Base-by-base conservation (phyloP, 768 basidiomycete genomes). In the Tulasnella sp. region DNA sequence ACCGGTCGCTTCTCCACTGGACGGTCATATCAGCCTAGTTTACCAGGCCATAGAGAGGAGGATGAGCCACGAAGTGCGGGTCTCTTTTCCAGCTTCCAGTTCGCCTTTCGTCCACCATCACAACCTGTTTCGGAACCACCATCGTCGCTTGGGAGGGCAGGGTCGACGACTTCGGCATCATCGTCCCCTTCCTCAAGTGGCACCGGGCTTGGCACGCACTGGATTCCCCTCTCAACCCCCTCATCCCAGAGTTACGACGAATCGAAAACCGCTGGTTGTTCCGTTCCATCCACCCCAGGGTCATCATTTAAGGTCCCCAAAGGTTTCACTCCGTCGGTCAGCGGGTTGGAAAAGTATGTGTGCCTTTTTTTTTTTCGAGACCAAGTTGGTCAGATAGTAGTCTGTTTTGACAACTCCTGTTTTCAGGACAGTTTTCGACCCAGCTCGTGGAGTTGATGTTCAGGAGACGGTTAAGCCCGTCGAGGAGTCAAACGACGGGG, bases 331-430 rank as follows among this genome's bases (percentile, higher is more conserved):
- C 40, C n/a, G 31, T 75, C 76, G 44, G 78, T 24, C 41, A 80
- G 76, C 20, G 80, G 74, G 24, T 80, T 50, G 58, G 41, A 58
- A 44, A 83, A 77, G 78, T 54, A 42, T n/a, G n/a, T 44, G 14
- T 44, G 37, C 31, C 14, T 16, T 34, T 9, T 16, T n/a, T n/a
- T n/a, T n/a, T n/a, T n/a, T n/a, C n/a, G n/a, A n/a, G n/a, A n/a
- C n/a, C n/a, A n/a, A n/a, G n/a, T n/a, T 34, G n/a, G n/a, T 31
- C 28, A 1, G 7, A 14, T 7, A 28, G 5, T n/a, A n/a, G n/a
- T n/a, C n/a, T 64, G 34, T 18, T 18, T 24, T 64, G 12, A 24
- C 16, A 34, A 60, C 60, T 31, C 6, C 16, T n/a, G 28, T 31
- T 64, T 64, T 34, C n/a, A 64, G 60, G n/a, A 31, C 60, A 14